A percentile compares a stretch with the other conserved stretches of the same genome.
Conservation (phyloP, 306 rosid genomes). For the Cucumis cinereus region DNA sequence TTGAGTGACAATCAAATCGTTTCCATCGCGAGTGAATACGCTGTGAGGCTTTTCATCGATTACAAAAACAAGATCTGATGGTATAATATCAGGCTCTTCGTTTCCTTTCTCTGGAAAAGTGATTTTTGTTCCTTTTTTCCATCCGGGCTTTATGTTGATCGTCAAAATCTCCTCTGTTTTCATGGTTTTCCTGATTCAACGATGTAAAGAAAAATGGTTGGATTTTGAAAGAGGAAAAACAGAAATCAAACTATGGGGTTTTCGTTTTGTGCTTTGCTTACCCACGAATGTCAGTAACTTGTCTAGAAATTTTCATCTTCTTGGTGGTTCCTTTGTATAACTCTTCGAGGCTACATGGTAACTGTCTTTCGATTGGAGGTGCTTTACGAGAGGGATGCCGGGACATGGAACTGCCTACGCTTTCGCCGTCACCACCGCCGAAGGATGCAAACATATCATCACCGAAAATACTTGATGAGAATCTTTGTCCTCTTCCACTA, state of each 20-base stretch:
- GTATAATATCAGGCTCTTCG: slow-evolving; percentile 7
- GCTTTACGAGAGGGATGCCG: slow-evolving; percentile 13
- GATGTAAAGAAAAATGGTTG: neutral
- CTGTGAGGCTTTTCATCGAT: slow-evolving; percentile 17
- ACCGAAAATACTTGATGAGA: slow-evolving; percentile 2
- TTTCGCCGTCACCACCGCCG: neutral
- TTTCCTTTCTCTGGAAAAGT: slow-evolving; percentile 21
- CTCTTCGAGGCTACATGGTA: slow-evolving; percentile 19
- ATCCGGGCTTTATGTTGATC: slow-evolving; percentile 14
- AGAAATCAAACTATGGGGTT: neutral
- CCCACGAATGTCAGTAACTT: slow-evolving; percentile 11
- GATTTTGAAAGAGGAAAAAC: neutral
- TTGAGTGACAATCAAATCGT: slow-evolving; percentile 9
- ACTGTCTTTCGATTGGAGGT: slow-evolving; percentile 10
- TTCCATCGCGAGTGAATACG: slow-evolving; percentile 15
- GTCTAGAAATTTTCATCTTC: slow-evolving; percentile 15
- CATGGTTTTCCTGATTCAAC: neutral
- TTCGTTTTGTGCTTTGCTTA: neutral
- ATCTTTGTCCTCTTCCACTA: neutral
- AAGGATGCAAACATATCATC: slow-evolving; percentile 3
- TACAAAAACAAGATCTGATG: slow-evolving; percentile 17
- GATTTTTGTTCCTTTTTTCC: slow-evolving; percentile 18
- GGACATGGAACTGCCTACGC: slow-evolving; percentile 1
- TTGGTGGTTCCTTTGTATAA: slow-evolving; percentile 15
- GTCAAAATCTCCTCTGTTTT: slow-evolving; percentile 13